Conservation (phyloP, 192 early-diverging fungal genomes). For the Kappamyces sp. region DNA sequence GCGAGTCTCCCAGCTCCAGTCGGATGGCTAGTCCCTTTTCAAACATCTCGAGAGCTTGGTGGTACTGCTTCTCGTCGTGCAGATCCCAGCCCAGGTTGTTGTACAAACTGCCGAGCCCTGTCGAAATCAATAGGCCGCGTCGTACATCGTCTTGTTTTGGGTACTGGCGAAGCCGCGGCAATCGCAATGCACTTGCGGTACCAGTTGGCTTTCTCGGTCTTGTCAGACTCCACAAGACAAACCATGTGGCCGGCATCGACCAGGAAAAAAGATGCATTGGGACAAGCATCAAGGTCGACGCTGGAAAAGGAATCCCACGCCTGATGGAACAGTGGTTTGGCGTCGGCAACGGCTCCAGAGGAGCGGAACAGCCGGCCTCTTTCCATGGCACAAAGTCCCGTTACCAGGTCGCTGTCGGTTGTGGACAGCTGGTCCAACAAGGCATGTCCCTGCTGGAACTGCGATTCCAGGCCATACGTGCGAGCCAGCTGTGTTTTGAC, state of each 20-base stretch:
- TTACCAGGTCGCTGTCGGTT: not conserved
- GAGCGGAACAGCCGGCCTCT: slow-evolving; percentile 1
- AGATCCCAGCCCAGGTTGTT: slow-evolving; percentile 2
- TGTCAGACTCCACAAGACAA: not conserved
- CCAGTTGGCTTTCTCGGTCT: not conserved
- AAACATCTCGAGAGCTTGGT: slow-evolving; percentile 1
- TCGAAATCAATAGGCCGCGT: not conserved
- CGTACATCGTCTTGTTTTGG: not conserved
- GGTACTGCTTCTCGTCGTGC: not conserved
- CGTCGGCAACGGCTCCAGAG: not conserved
- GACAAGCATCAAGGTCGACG: not conserved
- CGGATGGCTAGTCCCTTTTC: slow-evolving; percentile 1
- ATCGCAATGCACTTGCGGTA: slow-evolving; percentile 1
- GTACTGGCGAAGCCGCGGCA: not conserved
- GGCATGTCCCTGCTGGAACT: not conserved
- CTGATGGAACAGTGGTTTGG: slow-evolving; percentile 4
- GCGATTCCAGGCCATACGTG: not conserved
- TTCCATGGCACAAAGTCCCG: not conserved
- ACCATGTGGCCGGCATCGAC: slow-evolving; percentile 10
- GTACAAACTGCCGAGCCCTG: not conserved
- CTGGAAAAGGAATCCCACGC: slow-evolving; percentile 2
- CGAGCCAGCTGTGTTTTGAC: not conserved
- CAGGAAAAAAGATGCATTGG: not conserved
- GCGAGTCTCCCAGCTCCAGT: not conserved
- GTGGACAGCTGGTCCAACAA: slow-evolving; percentile 1